These are phyloP conservation scores for Dactylis glomerata DNA, from an alignment of 176 grass and related monocot species.

Conservation along the genomic window DNA sequence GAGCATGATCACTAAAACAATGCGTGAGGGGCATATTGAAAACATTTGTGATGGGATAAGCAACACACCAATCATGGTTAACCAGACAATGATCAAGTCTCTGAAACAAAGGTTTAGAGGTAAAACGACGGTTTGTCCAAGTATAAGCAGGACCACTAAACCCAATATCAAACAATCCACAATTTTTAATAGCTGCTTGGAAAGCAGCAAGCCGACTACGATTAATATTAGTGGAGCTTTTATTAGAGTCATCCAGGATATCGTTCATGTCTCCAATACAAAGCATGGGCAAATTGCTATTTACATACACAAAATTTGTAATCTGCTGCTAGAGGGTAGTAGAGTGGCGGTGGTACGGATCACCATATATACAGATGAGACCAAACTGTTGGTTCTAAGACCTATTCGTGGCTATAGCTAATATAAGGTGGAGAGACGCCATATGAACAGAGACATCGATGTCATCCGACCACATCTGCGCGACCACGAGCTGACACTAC, in stretches of 20 bases:
- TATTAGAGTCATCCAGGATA: not conserved
- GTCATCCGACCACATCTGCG: too few species aligned
- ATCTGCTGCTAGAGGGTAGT: not conserved
- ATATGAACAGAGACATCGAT: too few species aligned
- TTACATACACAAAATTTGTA: not conserved
- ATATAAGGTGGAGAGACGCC: too few species aligned
- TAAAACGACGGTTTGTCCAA: not conserved
- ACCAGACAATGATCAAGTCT: too few species aligned
- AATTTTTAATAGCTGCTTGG: too few species aligned
- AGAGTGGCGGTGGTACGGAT: not conserved
- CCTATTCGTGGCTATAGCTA: too few species aligned
- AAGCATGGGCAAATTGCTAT: not conserved
- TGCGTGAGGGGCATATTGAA: not conserved
- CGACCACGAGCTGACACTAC: too few species aligned
- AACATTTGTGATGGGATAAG: rapidly evolving
- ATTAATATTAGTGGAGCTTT: not conserved
- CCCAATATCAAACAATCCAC: not conserved
- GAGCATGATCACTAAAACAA: not conserved
- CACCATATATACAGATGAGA: not conserved
- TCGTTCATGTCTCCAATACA: not conserved
- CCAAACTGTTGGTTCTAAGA: too few species aligned
- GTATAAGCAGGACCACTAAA: not conserved
- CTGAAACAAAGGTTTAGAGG: too few species aligned
- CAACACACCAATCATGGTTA: not conserved
- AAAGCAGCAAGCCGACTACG: too few species aligned